Evolutionary conservation across 441 rosid genomes (phyloP).

Genomic region (Breynia disticha): DNA sequence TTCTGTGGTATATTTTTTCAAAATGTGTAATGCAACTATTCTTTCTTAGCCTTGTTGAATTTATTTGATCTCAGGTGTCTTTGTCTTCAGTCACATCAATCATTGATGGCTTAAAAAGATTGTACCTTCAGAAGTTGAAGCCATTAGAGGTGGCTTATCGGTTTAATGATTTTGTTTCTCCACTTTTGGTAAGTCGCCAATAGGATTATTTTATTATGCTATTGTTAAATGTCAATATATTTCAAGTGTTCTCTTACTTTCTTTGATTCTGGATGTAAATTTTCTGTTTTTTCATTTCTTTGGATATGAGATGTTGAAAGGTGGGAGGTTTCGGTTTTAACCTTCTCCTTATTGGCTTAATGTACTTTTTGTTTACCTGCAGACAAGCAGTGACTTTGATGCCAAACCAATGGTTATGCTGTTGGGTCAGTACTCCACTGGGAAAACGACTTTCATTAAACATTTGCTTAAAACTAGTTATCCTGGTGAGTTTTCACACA

Average conservation of each 20-base stretch:
- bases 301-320: not conserved
- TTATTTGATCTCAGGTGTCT: constrained; percentile 43
- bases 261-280: no score
- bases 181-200: constrained; percentile 49
- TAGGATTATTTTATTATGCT: not conserved
- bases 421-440: constrained; percentile 96
- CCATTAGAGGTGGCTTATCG: constrained; percentile 82
- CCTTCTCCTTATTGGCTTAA: constrained; percentile 5
- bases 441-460: constrained; percentile 94
- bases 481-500: constrained; percentile 50
- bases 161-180: constrained; percentile 87
- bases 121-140: constrained; percentile 81
- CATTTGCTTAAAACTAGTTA: constrained; percentile 75
- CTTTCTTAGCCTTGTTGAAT: not conserved
- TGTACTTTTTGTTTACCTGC: constrained; percentile 15
- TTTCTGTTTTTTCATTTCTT: no score
- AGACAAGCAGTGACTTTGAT: constrained; percentile 92
- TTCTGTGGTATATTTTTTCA: no score
- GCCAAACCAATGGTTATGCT: constrained; percentile 99
- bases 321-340: not conserved
- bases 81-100: constrained; percentile 87
- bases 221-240: not conserved
- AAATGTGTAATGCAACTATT: no score
- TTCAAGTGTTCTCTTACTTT: no score
- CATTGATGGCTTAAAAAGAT: constrained; percentile 78